phyloP scores from a whole-genome alignment of 371 early-diverging fungal species.

The Apophysomyces variabilis region DNA sequence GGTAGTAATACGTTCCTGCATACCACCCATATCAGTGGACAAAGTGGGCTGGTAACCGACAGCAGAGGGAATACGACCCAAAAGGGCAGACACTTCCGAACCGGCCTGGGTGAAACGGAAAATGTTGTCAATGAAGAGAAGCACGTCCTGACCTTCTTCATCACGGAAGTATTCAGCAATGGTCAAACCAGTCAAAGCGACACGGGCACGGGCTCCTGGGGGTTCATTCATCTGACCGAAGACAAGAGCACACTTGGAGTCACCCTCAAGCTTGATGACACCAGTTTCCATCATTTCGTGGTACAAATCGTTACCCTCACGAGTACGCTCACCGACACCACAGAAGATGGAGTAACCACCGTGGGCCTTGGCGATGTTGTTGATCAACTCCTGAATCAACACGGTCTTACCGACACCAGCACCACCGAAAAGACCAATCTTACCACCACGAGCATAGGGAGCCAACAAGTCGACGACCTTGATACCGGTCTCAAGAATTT shows the following conservation, averaged over 20 bases:
- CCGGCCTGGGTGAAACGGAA: too few relatives aligned
- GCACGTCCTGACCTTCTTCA: too few relatives aligned
- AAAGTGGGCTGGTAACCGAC: too few relatives aligned
- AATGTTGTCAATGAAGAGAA: too few relatives aligned
- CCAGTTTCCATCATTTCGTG: slow-evolving; percentile 95
- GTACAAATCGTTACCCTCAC: slow-evolving; percentile 98
- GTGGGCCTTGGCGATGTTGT: slow-evolving; percentile 97
- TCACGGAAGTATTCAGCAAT: slow-evolving; percentile 60
- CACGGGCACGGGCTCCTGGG: slow-evolving; percentile 99
- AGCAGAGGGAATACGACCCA: too few relatives aligned
- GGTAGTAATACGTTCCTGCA: too few relatives aligned
- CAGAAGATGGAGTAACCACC: slow-evolving; percentile 98
- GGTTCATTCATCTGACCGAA: slow-evolving; percentile 99
- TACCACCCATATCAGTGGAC: too few relatives aligned
- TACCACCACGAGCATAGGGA: slow-evolving; percentile 97
- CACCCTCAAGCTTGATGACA: slow-evolving; percentile 93
- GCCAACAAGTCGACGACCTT: slow-evolving; percentile 97
- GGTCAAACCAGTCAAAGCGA: slow-evolving; percentile 97
- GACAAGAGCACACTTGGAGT: slow-evolving; percentile 90
- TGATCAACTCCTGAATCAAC: slow-evolving; percentile 96
- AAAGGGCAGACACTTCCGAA: too few relatives aligned
- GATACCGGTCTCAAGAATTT: slow-evolving; percentile 95
- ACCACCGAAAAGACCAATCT: slow-evolving; percentile 99
- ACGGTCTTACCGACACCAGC: slow-evolving; percentile 99
- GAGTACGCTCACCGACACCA: slow-evolving; percentile 97